Base-by-base conservation (phyloP, 2,329 filamentous ascomycete species). In the Trichoderma atroviride region DNA sequence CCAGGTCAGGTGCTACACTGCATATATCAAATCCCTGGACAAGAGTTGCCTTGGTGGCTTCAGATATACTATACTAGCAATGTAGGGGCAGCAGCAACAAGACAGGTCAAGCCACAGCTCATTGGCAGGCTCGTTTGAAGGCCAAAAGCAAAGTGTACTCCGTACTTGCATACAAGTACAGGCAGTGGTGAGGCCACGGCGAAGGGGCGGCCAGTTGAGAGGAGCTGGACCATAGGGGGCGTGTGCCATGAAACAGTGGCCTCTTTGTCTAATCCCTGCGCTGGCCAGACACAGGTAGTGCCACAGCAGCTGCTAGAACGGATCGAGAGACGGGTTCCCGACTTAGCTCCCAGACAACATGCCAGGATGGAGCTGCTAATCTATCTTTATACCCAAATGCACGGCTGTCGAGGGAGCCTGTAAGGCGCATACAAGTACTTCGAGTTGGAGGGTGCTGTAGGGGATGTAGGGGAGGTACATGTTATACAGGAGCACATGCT, bases 1-100 rank as follows among this genome's bases (percentile, higher is more conserved):
- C 78, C 76, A 77, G 79, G 77, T 75, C 77, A 77, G 77, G 70
- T 60, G 64, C 68, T 69, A 66, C 57, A 58, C 53, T 69, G 68
- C 62, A 59, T 55, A 66, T 56, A 66, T 66, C n/a, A 66, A 47
- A 22, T 33, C 40, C 53, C 37, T 47, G 53, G 53, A 19, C 52
- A 24, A 24, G 22, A 56, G 53, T 19, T 50, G 37, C 53, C 35
- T 37, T 37, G 62, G 52, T 43, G 52, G 62, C 61, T 47, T 57
- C 29, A 57, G 62, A 65, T 65, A 31, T 57, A 35, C 16, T 52
- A 29, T 52, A 29, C 27, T 37, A 66, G 53, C 35, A 33, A 56
- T 27, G 52, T n/a, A 55, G 47, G 19, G 50, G 37, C 11, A 35
- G 47, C 52, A 24, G 43, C 13, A 31, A 27, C 2, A 33, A 24